These are phyloP conservation scores for Plasmodium malariae DNA, from an alignment of 169 alveolate species.

Conservation along the genomic window DNA sequence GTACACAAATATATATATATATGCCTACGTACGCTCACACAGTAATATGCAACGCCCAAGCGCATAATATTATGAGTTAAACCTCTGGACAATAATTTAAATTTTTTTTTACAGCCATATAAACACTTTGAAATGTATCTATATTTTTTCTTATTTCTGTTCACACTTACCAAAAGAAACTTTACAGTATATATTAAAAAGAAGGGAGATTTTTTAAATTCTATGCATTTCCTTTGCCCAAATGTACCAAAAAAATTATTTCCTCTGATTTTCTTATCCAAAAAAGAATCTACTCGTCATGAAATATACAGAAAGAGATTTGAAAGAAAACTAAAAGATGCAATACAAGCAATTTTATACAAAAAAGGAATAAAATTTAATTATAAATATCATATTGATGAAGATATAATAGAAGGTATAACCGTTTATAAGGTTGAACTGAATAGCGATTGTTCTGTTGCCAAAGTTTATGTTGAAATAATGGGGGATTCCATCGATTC, in stretches of 20 bases:
- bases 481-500: constrained; percentile 77
- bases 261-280: not conserved
- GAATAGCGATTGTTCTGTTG: constrained; percentile 68
- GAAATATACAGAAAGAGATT: constrained; percentile 69
- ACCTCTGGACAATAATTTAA: too few species aligned
- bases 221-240: not conserved
- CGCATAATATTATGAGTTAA: too few species aligned
- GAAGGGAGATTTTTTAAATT: constrained; percentile 5
- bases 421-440: constrained; percentile 44
- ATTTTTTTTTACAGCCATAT: not conserved
- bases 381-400: constrained; percentile 73
- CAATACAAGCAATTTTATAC: constrained; percentile 63
- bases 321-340: constrained; percentile 52
- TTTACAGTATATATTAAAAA: constrained; percentile 33
- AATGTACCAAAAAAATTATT: constrained; percentile 18
- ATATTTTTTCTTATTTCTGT: constrained; percentile 34
- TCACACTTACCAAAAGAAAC: constrained; percentile 33
- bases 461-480: constrained; percentile 68
- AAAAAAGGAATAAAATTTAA: constrained; percentile 68
- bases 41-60: too few species aligned
- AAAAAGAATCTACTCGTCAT: constrained; percentile 53
- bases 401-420: constrained; percentile 77
- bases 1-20: not conserved
- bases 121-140: constrained; percentile 50
- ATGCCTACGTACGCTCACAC: not conserved